Conservation (phyloP, 2,329 filamentous ascomycete genomes). For the Verticillium klebahnii region DNA sequence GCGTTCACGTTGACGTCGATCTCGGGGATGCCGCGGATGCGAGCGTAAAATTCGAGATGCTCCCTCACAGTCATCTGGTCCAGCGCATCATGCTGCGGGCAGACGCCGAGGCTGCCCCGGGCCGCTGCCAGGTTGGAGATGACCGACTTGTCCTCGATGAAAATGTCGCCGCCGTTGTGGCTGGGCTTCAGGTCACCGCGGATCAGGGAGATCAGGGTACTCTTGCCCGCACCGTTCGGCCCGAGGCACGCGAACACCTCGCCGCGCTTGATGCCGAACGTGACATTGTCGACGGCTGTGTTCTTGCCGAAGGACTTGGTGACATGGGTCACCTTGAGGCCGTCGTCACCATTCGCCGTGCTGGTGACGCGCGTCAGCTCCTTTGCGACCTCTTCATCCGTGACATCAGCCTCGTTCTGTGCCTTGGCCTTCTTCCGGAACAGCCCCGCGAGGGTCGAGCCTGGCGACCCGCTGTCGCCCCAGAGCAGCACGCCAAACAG, state of each 20-base stretch:
- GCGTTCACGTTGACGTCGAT: conserved; percentile 73
- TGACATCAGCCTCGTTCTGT: conserved; percentile 17
- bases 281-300: conserved; percentile 82
- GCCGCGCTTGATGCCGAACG: conserved; percentile 73
- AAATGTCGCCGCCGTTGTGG: conserved; percentile 67
- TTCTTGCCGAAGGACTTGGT: conserved; percentile 75
- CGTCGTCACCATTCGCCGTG: conserved; percentile 26
- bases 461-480: conserved; percentile 70
- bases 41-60: conserved; percentile 83
- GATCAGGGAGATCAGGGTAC: conserved; percentile 83
- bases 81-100: conserved; percentile 82
- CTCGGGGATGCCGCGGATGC: conserved; percentile 71
- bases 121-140: conserved; percentile 67
- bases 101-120: conserved; percentile 78
- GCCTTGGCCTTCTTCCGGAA: conserved; percentile 22
- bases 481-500: conserved; percentile 72
- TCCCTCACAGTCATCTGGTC: conserved; percentile 88
- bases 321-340: conserved; percentile 73
- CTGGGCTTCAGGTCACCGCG: conserved; percentile 80
- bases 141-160: conserved; percentile 75
- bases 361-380: conserved; percentile 59
- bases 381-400: conserved; percentile 57
- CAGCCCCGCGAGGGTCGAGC: conserved; percentile 32
- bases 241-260: conserved; percentile 88
- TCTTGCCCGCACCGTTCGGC: conserved; percentile 89